Conservation (phyloP, 164 flowering plant species). For the Liquidambar formosana region DNA sequence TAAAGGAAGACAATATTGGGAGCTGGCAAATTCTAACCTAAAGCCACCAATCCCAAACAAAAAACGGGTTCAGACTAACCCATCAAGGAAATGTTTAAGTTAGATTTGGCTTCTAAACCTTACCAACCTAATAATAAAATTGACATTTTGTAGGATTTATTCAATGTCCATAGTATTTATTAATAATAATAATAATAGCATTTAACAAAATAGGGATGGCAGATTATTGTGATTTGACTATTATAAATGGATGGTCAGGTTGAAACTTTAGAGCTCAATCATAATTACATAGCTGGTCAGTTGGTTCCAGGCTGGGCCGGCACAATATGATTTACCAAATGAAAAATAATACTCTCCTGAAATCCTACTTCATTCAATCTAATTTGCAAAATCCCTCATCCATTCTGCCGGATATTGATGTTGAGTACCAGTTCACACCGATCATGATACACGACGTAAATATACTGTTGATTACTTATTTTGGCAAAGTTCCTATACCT, state of each 20-base stretch:
- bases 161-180: no score
- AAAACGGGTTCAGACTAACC: background rate
- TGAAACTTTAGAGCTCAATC: no score
- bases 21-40: background rate
- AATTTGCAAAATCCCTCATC: background rate
- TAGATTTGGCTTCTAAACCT: background rate
- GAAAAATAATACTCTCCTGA: background rate
- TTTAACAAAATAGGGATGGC: no score
- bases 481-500: slow-evolving; percentile 40
- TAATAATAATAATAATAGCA: no score
- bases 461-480: no score
- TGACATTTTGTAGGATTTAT: no score
- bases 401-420: background rate
- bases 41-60: background rate
- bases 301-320: no score
- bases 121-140: background rate
- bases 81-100: background rate
- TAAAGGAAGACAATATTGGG: background rate
- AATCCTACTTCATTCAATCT: background rate
- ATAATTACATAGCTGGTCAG: no score
- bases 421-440: background rate
- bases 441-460: background rate
- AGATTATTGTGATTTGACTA: no score
- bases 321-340: background rate
- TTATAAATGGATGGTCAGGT: no score